These are phyloP conservation scores for Venturiaceae sp. DNA, from an alignment of 2,329 filamentous ascomycete species.

Conservation along the genomic window DNA sequence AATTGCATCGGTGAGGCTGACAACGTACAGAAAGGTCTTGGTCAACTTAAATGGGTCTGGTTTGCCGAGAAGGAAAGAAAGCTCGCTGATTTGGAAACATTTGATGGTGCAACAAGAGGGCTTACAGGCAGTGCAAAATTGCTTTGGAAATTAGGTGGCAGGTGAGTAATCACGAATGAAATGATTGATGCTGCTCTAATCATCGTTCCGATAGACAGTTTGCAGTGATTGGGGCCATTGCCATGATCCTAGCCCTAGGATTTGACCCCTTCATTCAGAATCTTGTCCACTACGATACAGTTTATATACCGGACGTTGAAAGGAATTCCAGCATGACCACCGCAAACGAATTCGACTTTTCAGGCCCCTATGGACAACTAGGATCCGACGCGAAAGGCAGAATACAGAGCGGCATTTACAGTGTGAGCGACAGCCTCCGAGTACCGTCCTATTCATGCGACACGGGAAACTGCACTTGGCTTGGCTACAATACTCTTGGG, in stretches of 20 bases:
- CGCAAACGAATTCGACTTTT: not conserved
- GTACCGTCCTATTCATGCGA: not conserved
- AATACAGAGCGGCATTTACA: not conserved
- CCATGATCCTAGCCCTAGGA: slow-evolving; percentile 7
- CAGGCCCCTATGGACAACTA: not conserved
- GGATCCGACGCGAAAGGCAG: not conserved
- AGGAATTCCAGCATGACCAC: not conserved
- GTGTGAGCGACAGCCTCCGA: not conserved
- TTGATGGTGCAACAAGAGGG: slow-evolving; percentile 8
- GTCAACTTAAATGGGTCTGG: slow-evolving; percentile 10
- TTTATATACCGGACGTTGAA: not conserved
- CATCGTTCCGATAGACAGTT: not conserved
- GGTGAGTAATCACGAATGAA: not conserved
- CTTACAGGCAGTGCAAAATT: slow-evolving; percentile 3
- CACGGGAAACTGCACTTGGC: not conserved
- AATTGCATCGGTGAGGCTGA: not conserved
- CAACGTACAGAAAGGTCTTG: not conserved
- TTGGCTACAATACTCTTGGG: not conserved
- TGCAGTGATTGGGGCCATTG: slow-evolving; percentile 1
- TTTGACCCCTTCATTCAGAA: slow-evolving; percentile 10
- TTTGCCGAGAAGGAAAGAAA: slow-evolving; percentile 8
- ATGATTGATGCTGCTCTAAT: not conserved
- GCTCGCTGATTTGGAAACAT: slow-evolving; percentile 5
- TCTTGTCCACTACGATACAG: slow-evolving; percentile 4
- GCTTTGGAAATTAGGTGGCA: not conserved